phyloP scores from a whole-genome alignment of 23 red algal species.

The Cyanidiococcus yangmingshanensis region DNA sequence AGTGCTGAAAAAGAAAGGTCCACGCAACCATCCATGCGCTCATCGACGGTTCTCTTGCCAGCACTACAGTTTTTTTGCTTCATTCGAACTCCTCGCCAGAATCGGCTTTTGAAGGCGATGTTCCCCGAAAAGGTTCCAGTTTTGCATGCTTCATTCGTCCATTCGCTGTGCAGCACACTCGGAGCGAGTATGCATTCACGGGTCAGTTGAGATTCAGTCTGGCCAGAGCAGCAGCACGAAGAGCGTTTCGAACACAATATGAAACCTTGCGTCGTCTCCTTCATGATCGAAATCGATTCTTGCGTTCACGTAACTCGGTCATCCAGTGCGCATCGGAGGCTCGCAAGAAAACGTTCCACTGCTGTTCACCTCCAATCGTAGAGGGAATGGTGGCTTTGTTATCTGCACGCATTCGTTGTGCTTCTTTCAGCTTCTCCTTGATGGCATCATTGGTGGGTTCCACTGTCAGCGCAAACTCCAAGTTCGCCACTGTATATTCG shows the following conservation, averaged over 20 bases:
- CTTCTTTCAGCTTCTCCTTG: slow-evolving; percentile 47
- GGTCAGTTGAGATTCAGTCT: neutral
- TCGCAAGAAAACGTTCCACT: slow-evolving; percentile 86
- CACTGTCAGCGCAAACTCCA: slow-evolving; percentile 68
- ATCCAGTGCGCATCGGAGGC: slow-evolving; percentile 29
- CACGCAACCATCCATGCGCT: too few relatives aligned
- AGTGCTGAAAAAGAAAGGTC: too few relatives aligned
- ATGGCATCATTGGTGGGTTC: slow-evolving; percentile 49
- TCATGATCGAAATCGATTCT: slow-evolving; percentile 46
- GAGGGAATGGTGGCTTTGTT: slow-evolving; percentile 58
- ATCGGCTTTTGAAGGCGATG: too few relatives aligned
- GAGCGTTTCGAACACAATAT: neutral
- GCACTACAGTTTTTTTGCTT: too few relatives aligned
- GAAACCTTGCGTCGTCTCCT: neutral
- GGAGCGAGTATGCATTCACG: neutral
- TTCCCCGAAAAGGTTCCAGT: too few relatives aligned
- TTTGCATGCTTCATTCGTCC: too few relatives aligned
- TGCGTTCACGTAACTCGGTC: slow-evolving; percentile 45
- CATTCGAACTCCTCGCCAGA: too few relatives aligned
- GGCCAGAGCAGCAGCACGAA: neutral
- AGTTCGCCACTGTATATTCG: slow-evolving; percentile 92
- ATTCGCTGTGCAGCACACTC: too few relatives aligned
- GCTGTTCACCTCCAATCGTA: slow-evolving; percentile 59
- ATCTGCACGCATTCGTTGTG: slow-evolving; percentile 28
- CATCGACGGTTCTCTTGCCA: too few relatives aligned